These are phyloP conservation scores for Silene latifolia DNA, from an alignment of 148 eudicot species.

Conservation along the genomic window DNA sequence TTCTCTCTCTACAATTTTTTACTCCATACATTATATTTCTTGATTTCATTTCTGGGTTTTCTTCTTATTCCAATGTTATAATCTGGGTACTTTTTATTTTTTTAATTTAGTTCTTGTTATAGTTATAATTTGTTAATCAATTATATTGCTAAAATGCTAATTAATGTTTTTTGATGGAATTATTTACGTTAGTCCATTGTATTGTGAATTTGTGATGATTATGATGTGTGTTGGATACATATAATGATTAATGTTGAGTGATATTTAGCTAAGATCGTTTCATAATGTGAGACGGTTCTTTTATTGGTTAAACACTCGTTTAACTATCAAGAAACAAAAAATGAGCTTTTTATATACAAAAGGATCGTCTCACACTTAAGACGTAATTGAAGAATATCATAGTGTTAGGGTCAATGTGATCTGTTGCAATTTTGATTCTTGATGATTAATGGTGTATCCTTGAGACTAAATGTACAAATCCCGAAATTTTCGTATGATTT, in stretches of 20 bases:
- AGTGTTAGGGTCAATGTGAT: not conserved
- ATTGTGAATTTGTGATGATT: not conserved
- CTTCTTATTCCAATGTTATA: not conserved
- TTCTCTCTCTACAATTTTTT: conserved; percentile 10
- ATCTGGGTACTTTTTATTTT: conserved; percentile 15
- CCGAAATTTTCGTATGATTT: not conserved
- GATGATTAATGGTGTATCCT: not conserved
- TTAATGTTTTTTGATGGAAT: not conserved
- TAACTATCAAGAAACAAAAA: too few species aligned
- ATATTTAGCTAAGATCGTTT: not conserved
- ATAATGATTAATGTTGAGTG: not conserved
- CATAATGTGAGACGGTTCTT: too few species aligned
- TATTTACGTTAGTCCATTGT: conserved; percentile 2
- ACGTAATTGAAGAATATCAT: not conserved
- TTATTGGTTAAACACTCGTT: too few species aligned
- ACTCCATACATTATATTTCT: not conserved
- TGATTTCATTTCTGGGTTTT: conserved; percentile 7
- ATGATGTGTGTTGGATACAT: not conserved
- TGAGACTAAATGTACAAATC: not conserved
- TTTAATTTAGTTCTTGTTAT: not conserved
- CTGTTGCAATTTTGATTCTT: not conserved
- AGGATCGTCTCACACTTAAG: too few species aligned
- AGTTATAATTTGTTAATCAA: not conserved
- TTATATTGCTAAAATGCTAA: not conserved
- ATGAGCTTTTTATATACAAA: too few species aligned